Evolutionary conservation across 2,329 filamentous ascomycete species (phyloP).

Genomic region (Phoma sp.): DNA sequence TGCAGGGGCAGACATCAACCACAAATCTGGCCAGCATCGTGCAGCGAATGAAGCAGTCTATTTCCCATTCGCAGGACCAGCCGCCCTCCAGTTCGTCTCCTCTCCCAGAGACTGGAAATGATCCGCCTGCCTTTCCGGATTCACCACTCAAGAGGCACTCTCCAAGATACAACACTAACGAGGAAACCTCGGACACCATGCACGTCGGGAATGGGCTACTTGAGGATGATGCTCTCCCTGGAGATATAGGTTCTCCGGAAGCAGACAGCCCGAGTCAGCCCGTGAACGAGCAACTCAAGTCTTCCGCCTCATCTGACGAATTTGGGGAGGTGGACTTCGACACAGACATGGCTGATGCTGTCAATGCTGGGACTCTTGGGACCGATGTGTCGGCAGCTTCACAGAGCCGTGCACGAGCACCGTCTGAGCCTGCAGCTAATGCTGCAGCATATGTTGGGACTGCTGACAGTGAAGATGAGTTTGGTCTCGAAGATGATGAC

Average conservation of each 20-base stretch:
- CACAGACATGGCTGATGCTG: conserved; percentile 41
- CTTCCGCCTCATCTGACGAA: conserved; percentile 41
- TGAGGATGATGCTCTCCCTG: conserved; percentile 1
- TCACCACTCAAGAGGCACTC: conserved; percentile 42
- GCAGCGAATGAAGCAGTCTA: conserved; percentile 54
- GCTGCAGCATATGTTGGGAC: neutral
- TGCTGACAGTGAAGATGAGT: conserved; percentile 50
- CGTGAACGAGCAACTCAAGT: conserved; percentile 10
- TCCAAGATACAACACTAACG: neutral
- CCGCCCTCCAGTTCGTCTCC: conserved; percentile 57
- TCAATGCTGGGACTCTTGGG: conserved; percentile 24
- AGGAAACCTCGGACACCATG: conserved; percentile 15
- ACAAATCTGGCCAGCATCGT: conserved; percentile 45
- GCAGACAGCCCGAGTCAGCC: conserved; percentile 6
- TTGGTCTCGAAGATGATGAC: conserved; percentile 54
- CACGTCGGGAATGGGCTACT: conserved; percentile 5
- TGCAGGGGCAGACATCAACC: conserved; percentile 31
- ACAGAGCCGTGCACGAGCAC: conserved; percentile 12
- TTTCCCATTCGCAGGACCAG: conserved; percentile 40
- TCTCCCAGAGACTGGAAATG: conserved; percentile 45
- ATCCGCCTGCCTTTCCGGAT: conserved; percentile 23
- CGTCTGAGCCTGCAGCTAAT: conserved; percentile 14
- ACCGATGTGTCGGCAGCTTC: conserved; percentile 16
- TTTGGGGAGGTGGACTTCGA: conserved; percentile 46
- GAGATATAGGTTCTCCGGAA: conserved; percentile 3